These are phyloP conservation scores for Clonostachys rhizophaga DNA, from an alignment of 2,329 filamentous ascomycete species.

Conservation along the genomic window DNA sequence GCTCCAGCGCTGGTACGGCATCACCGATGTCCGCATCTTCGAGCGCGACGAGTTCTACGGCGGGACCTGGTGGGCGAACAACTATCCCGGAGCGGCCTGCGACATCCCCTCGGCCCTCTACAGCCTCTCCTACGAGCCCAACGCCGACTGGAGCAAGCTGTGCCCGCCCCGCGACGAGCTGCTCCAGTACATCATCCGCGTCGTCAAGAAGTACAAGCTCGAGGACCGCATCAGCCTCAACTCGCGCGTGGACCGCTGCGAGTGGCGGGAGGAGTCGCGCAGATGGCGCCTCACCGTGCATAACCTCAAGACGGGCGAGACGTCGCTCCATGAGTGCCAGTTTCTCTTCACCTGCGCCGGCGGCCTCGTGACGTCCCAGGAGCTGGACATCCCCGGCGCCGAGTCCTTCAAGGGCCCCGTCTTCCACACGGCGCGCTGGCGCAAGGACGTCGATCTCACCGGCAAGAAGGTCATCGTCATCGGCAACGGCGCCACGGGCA, in stretches of 20 bases:
- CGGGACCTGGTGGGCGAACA: constrained; percentile 61
- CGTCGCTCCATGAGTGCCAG: constrained; percentile 27
- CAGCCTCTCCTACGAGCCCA: constrained; percentile 55
- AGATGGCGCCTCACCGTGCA: constrained; percentile 26
- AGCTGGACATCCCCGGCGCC: constrained; percentile 39
- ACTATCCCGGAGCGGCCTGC: constrained; percentile 51
- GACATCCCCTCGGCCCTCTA: constrained; percentile 58
- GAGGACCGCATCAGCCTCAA: constrained; percentile 28
- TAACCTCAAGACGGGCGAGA: constrained; percentile 10
- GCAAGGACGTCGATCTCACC: constrained; percentile 38
- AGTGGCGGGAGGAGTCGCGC: constrained; percentile 26
- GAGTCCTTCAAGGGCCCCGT: constrained; percentile 45
- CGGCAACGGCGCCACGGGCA: constrained; percentile 49
- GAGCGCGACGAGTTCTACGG: constrained; percentile 53
- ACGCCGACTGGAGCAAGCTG: constrained; percentile 54
- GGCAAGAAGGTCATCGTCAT: constrained; percentile 47
- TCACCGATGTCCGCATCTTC: constrained; percentile 56
- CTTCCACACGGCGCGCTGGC: constrained; percentile 53
- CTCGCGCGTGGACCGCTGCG: constrained; percentile 26
- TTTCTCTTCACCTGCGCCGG: constrained; percentile 31
- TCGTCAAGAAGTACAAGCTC: constrained; percentile 42
- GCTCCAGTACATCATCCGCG: constrained; percentile 44
- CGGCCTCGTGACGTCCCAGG: constrained; percentile 21
- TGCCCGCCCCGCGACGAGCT: constrained; percentile 54
- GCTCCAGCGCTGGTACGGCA: constrained; percentile 50